phyloP scores from a whole-genome alignment of 305 asterid genomes.

The Fraxinus nigra region DNA sequence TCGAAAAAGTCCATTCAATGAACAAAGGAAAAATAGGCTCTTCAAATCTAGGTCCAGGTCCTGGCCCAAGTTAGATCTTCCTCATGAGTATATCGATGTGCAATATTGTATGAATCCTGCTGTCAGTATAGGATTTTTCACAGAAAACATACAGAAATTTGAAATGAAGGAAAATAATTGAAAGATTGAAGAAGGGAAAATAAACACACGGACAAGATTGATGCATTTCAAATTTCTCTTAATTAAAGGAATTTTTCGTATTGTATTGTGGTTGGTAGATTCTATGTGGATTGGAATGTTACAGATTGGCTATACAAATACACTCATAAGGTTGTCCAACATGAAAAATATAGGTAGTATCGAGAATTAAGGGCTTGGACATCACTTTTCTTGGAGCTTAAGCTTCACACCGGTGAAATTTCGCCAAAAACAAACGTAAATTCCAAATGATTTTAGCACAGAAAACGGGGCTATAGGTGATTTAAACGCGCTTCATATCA shows the following conservation, averaged over 20 bases:
- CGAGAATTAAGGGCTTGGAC: neutral
- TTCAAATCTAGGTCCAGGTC: conserved; percentile 41
- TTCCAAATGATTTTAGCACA: neutral
- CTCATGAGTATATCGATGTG: neutral
- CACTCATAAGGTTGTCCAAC: neutral
- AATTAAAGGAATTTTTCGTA: neutral
- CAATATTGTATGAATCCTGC: neutral
- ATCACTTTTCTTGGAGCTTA: neutral
- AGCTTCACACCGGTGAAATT: neutral
- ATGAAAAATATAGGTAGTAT: neutral
- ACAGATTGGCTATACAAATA: neutral
- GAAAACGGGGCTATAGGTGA: neutral
- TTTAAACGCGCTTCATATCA: neutral
- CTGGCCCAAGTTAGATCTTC: conserved; percentile 16
- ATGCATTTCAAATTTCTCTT: too few relatives aligned
- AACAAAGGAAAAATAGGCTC: conserved; percentile 37
- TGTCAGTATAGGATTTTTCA: too few relatives aligned
- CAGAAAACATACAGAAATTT: too few relatives aligned
- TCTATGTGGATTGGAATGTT: neutral
- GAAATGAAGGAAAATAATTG: too few relatives aligned
- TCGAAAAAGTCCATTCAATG: conserved; percentile 49
- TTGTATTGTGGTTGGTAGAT: neutral
- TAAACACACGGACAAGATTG: too few relatives aligned
- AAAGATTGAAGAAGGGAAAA: too few relatives aligned
- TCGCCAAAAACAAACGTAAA: neutral